A percentile compares a stretch with the other conserved stretches of the same genome.
phyloP scores from a whole-genome alignment of 2,329 filamentous ascomycete species.

The Penicillium janthinellum region DNA sequence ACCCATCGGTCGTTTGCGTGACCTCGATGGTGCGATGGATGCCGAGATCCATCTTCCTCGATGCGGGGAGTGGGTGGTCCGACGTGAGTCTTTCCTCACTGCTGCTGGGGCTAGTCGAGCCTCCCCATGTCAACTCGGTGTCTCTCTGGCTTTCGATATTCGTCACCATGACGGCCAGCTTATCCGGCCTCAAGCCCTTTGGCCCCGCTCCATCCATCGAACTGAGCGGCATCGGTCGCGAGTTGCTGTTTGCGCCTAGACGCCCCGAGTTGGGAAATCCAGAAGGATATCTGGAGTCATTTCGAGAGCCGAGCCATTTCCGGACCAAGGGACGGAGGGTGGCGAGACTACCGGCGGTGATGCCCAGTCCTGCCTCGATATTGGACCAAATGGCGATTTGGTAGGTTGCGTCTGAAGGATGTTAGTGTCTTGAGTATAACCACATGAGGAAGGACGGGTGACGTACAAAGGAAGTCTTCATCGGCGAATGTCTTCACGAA shows the following conservation, averaged over 20 bases:
- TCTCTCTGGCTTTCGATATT: slow-evolving; percentile 32
- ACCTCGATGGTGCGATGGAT: slow-evolving; percentile 36
- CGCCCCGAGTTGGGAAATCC: slow-evolving; percentile 27
- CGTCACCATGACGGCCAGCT: slow-evolving; percentile 33
- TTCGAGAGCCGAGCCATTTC: slow-evolving; percentile 26
- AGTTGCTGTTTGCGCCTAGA: slow-evolving; percentile 18
- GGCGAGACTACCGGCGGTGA: slow-evolving; percentile 51
- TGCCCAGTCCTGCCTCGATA: slow-evolving; percentile 40
- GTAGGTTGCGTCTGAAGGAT: slow-evolving; percentile 42
- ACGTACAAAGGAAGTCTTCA: slow-evolving; percentile 39
- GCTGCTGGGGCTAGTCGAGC: slow-evolving; percentile 24
- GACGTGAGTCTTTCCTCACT: slow-evolving; percentile 34
- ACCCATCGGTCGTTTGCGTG: slow-evolving; percentile 25
- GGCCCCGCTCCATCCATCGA: slow-evolving; percentile 26
- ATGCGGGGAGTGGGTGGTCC: slow-evolving; percentile 13
- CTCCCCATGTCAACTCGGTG: slow-evolving; percentile 19
- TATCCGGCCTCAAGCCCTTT: slow-evolving; percentile 33
- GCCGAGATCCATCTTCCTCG: slow-evolving; percentile 27
- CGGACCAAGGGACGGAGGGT: slow-evolving; percentile 53
- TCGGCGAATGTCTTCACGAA: slow-evolving; percentile 43
- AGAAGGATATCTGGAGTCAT: slow-evolving; percentile 23
- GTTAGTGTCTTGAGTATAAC: slow-evolving; percentile 1
- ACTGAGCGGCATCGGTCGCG: slow-evolving; percentile 27
- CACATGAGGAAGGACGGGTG: too few species aligned
- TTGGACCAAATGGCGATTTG: slow-evolving; percentile 47